These are phyloP conservation scores for Paecilomyces fulvus DNA, from an alignment of 2,329 filamentous ascomycete species.

Conservation along the genomic window DNA sequence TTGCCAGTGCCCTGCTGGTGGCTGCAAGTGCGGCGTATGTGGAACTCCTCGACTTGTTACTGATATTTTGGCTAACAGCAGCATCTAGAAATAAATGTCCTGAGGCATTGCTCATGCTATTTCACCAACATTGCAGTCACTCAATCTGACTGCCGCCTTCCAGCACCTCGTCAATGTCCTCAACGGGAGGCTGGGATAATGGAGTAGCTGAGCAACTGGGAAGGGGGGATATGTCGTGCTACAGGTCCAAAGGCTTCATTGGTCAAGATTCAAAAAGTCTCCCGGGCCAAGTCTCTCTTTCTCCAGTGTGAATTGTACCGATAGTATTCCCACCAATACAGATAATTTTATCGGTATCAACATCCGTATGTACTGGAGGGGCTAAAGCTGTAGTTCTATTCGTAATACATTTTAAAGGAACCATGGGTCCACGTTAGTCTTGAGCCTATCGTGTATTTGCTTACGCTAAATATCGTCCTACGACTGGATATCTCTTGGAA, in stretches of 20 bases:
- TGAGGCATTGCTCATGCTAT: background rate
- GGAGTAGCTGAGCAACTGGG: background rate
- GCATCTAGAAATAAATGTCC: constrained; percentile 3
- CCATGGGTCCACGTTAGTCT: background rate
- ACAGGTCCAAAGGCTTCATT: background rate
- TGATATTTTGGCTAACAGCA: background rate
- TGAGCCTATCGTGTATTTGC: background rate
- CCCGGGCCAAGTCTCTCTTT: background rate
- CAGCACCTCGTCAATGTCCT: background rate
- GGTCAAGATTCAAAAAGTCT: background rate
- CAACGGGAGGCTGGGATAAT: background rate
- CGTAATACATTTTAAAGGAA: background rate
- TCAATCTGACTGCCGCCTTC: background rate
- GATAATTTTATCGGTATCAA: background rate
- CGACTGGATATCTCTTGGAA: background rate
- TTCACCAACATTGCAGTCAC: background rate
- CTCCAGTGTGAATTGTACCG: background rate
- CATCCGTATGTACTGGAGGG: background rate
- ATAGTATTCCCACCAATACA: background rate
- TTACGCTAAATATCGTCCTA: background rate
- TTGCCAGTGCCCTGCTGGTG: constrained; percentile 34
- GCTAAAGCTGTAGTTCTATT: background rate
- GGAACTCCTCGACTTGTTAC: background rate
- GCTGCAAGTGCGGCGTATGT: constrained; percentile 32
- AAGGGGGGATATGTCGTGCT: background rate